Percentiles rank a stretch among this genome's conserved stretches.
Conservation (phyloP, 108 stramenopile species). For the Epipyxis sp. region DNA sequence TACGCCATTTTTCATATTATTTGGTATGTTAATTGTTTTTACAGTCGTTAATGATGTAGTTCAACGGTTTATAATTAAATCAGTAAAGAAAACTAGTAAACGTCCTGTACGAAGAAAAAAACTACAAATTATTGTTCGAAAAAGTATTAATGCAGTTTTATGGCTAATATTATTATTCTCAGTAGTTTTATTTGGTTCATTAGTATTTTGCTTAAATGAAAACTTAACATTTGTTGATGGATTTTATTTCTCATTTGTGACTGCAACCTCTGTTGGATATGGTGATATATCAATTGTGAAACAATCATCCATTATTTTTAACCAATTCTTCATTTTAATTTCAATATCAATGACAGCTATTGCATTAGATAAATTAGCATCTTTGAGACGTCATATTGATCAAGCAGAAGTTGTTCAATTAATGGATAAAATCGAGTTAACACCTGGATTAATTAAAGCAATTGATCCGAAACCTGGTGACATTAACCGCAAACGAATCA, state of each 20-base stretch:
- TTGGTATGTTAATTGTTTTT: background rate
- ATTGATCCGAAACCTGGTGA: too few species aligned
- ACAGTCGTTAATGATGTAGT: background rate
- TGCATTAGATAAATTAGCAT: background rate
- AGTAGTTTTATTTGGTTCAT: background rate
- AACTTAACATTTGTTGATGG: background rate
- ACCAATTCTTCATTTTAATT: background rate
- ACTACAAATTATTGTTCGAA: background rate
- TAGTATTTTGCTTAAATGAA: background rate
- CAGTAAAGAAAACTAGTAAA: background rate
- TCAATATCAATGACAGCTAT: background rate
- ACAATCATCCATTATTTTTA: background rate
- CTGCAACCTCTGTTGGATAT: background rate
- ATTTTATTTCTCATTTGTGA: slow-evolving; percentile 1
- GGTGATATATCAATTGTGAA: background rate
- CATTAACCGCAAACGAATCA: background rate
- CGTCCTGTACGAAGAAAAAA: background rate
- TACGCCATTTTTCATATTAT: background rate
- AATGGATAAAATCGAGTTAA: background rate
- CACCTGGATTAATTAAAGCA: background rate
- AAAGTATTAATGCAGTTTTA: background rate
- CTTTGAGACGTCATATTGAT: background rate
- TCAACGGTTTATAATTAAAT: background rate
- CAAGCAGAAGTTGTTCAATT: background rate
- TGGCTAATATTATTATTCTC: background rate